phyloP scores from a whole-genome alignment of 2,329 filamentous ascomycete species.

The Sclerotinia sclerotiorum region DNA sequence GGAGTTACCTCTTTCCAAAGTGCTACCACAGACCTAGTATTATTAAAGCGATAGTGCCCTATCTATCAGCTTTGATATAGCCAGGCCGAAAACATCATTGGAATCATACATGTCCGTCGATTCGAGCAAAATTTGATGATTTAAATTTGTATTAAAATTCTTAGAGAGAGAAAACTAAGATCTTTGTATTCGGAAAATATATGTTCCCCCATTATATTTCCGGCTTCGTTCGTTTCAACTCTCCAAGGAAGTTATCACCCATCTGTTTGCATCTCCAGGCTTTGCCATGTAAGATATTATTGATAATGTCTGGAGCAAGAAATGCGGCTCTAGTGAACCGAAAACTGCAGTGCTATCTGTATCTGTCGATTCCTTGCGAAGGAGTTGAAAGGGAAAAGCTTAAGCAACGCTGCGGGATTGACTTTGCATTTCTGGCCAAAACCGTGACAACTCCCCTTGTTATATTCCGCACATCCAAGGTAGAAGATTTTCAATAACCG shows the following conservation, averaged over 20 bases:
- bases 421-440: conserved; percentile 22
- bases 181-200: conserved; percentile 39
- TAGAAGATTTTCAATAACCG: conserved; percentile 23
- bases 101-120: conserved; percentile 42
- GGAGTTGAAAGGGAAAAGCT: conserved; percentile 40
- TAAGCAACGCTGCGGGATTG: conserved; percentile 36
- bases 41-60: background rate
- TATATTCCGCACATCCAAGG: conserved; percentile 24
- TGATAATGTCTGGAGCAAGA: conserved; percentile 43
- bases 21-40: too few relatives aligned
- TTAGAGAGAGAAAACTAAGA: conserved; percentile 33
- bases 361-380: conserved; percentile 32
- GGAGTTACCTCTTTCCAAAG: background rate
- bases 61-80: conserved; percentile 37
- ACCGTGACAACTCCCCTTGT: conserved; percentile 20
- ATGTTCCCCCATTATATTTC: conserved; percentile 39
- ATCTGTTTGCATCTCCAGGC: conserved; percentile 33
- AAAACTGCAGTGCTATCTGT: conserved; percentile 36
- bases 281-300: conserved; percentile 33
- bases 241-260: conserved; percentile 28
- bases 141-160: conserved; percentile 40
- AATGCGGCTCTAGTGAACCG: conserved; percentile 39
- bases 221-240: conserved; percentile 33
- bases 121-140: conserved; percentile 26
- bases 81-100: conserved; percentile 41